Evolutionary conservation across 176 grass and related monocot genomes (phyloP).

Genomic region (Tillandsia fasciculata): DNA sequence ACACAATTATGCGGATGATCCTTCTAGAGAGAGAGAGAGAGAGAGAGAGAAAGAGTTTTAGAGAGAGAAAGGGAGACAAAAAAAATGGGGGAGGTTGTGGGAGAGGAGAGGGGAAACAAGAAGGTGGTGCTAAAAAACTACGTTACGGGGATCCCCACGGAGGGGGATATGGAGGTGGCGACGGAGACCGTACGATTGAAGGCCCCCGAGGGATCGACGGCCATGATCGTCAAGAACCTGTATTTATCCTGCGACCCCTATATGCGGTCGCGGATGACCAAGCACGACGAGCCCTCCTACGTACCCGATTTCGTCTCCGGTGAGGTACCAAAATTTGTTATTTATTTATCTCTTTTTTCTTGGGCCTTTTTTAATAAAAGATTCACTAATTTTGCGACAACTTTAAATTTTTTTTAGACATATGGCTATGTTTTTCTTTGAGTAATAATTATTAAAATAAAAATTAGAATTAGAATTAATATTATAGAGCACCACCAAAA

Average conservation of each 20-base stretch:
- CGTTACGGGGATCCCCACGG: constrained; percentile 34
- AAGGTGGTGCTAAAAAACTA: constrained; percentile 42
- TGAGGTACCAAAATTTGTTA: not conserved
- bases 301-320: not conserved
- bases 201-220: constrained; percentile 1
- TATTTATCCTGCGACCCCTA: constrained; percentile 75
- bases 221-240: constrained; percentile 38
- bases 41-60: not conserved
- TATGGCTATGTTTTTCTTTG: no score
- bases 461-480: no score
- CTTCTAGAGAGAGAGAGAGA: not conserved
- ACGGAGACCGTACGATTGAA: constrained; percentile 1
- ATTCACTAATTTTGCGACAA: no score
- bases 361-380: no score
- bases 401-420: no score
- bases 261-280: constrained; percentile 48
- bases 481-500: no score
- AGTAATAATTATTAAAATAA: no score
- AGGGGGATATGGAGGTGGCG: constrained; percentile 40
- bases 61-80: not conserved
- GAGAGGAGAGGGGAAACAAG: not conserved
- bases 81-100: not conserved
- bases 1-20: no score
- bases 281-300: constrained; percentile 18
- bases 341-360: not conserved